A percentile compares a stretch with the other conserved stretches of the same genome.
phyloP scores from a whole-genome alignment of 108 stramenopile species.

The Craspedostauros australis region DNA sequence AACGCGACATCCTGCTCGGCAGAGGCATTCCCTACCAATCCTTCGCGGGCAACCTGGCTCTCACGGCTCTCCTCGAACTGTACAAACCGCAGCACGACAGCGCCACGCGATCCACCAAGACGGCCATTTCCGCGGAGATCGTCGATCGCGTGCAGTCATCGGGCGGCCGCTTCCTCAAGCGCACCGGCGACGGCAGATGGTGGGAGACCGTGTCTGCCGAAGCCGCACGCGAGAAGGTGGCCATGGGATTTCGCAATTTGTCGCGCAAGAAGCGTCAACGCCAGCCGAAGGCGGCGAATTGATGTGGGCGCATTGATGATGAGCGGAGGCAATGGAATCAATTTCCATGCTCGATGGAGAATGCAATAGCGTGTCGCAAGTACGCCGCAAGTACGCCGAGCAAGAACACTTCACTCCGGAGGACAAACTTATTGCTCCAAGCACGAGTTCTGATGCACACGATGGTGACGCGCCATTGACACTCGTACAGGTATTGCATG shows the following conservation, averaged over 20 bases:
- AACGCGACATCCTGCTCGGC: constrained; percentile 5
- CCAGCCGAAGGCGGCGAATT: no score
- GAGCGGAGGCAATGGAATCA: no score
- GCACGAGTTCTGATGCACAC: no score
- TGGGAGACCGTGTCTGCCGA: constrained; percentile 5
- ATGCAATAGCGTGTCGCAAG: no score
- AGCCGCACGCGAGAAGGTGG: constrained; percentile 5
- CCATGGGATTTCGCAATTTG: background rate
- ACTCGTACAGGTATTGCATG: no score
- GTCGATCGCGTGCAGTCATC: background rate
- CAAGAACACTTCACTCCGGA: no score
- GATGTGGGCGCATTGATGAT: no score
- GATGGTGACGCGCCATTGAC: no score
- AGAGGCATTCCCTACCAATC: constrained; percentile 6
- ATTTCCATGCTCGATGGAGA: no score
- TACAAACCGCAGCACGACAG: background rate
- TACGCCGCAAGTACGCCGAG: no score
- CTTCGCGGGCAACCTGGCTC: background rate
- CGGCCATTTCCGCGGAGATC: background rate
- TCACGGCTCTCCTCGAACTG: background rate
- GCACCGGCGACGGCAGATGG: background rate
- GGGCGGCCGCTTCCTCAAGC: constrained; percentile 5
- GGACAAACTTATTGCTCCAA: no score
- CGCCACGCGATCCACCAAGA: background rate
- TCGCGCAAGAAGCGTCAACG: no score